Base-by-base conservation (phyloP, 805 yeast genomes). In the Ogataea trehalophila region DNA sequence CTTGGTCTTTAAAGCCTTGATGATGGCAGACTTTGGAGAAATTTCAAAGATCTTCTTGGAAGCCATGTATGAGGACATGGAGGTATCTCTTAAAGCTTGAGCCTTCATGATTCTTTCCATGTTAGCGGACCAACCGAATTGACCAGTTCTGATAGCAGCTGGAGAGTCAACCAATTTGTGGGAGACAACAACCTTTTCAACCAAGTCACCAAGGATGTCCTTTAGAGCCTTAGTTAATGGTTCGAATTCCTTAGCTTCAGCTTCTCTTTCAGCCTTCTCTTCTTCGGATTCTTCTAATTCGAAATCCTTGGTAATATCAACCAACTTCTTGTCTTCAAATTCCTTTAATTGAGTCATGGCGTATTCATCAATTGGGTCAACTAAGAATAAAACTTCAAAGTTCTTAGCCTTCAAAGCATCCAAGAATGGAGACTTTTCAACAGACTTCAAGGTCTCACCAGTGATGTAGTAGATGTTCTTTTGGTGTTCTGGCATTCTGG, bases 91-190 rank as follows among this genome's bases (percentile, higher is more conserved):
- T 67, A 94, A 79, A 63, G 99, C 99, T 81, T 94, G 99, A 54
- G 99, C 99, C 82, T 94, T 94, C 99, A 94, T 94, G 82, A 94
- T 94, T 86, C 99, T 92, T 81, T 94, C 99, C 99, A 94, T 94
- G 82, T 94, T 94, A 67, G 99, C 99, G 61, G 99, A 94, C 99
- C 99, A 94, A 73, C 99, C 99, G 73, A 94, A 94, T 80, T 94
- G 98, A 62, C 97, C 98, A 61, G 99, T 94, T 83, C 99, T 90
- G 72, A 94, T 94, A 63, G 99, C 99, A 72, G 99, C 99, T 73
- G 99, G 99, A 50, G 98, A 91, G 68, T 91, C 97, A 64, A 91
- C 89, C 69, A 94, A 83, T 77, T 89, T 90, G 79, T 92, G 95
- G 58, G 98, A 90, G 58, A 94, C 97, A 69, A 91, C 90, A 74